Conservation (phyloP, 2,329 filamentous ascomycete genomes). For the Ascocoryne sarcoides region DNA sequence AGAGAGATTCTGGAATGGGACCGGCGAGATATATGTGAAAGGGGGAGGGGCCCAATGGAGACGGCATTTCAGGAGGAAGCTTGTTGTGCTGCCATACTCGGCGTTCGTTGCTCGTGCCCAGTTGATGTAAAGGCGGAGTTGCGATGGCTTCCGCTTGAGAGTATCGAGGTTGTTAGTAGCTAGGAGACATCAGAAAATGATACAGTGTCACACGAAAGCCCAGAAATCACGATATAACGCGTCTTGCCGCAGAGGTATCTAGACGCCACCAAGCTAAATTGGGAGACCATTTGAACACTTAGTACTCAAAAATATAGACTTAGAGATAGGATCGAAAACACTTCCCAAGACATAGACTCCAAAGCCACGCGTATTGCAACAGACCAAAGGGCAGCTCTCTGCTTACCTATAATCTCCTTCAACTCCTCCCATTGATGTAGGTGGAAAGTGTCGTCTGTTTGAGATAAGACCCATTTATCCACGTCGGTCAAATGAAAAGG, state of each 20-base stretch:
- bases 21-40: constrained; percentile 34
- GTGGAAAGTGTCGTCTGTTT: constrained; percentile 62
- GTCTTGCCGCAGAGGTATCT: too few relatives aligned
- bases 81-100: constrained; percentile 70
- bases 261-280: too few relatives aligned
- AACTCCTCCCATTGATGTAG: constrained; percentile 68
- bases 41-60: constrained; percentile 62
- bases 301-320: too few relatives aligned
- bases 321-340: too few relatives aligned
- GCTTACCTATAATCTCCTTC: constrained; percentile 54
- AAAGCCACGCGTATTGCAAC: too few relatives aligned
- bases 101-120: constrained; percentile 64
- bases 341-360: too few relatives aligned
- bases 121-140: constrained; percentile 69
- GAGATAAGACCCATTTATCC: constrained; percentile 49
- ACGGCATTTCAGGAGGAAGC: constrained; percentile 66
- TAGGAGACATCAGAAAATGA: too few relatives aligned
- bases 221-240: too few relatives aligned
- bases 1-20: constrained; percentile 43
- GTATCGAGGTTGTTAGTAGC: constrained; percentile 55
- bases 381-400: too few relatives aligned
- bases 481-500: constrained; percentile 52
- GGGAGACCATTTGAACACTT: too few relatives aligned
- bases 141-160: constrained; percentile 72
- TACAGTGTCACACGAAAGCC: too few relatives aligned